Percentiles rank a stretch among this genome's conserved stretches.
phyloP scores from a whole-genome alignment of 352 stramenopile species.

The Thalassiosira ordinaria region DNA sequence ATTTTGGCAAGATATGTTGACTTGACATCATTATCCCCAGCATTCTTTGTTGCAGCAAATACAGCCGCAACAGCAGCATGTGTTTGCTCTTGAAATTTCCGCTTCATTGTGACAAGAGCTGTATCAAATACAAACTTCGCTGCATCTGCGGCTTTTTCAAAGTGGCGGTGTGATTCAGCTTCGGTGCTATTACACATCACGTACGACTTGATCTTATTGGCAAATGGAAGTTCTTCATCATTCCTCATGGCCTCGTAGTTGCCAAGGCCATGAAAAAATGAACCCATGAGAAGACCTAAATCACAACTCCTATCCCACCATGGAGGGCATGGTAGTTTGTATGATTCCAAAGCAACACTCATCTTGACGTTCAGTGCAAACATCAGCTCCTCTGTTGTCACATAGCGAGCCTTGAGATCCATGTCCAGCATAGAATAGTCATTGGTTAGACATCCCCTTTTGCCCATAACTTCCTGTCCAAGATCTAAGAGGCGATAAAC shows the following conservation, averaged over 20 bases:
- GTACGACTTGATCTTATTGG: slow-evolving; percentile 70
- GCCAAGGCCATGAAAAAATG: slow-evolving; percentile 85
- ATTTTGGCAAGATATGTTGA: slow-evolving; percentile 49
- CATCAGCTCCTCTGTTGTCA: slow-evolving; percentile 80
- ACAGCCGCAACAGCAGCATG: slow-evolving; percentile 80
- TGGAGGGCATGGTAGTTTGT: slow-evolving; percentile 35
- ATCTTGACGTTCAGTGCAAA: slow-evolving; percentile 51
- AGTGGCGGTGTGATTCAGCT: slow-evolving; percentile 62
- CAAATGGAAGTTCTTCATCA: slow-evolving; percentile 81
- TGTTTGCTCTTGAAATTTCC: slow-evolving; percentile 80
- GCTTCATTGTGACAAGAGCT: slow-evolving; percentile 75
- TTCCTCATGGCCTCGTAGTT: slow-evolving; percentile 84
- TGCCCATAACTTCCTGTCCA: slow-evolving; percentile 75
- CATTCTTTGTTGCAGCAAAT: slow-evolving; percentile 64
- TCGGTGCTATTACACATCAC: slow-evolving; percentile 62
- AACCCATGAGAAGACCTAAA: slow-evolving; percentile 80
- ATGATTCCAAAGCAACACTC: slow-evolving; percentile 40
- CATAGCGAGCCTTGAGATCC: slow-evolving; percentile 77
- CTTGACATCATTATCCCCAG: slow-evolving; percentile 47
- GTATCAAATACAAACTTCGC: slow-evolving; percentile 75
- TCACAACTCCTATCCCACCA: slow-evolving; percentile 86
- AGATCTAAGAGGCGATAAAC: slow-evolving; percentile 42
- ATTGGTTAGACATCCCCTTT: slow-evolving; percentile 75
- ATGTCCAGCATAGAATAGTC: slow-evolving; percentile 76
- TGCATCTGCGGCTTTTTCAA: slow-evolving; percentile 62